Evolutionary conservation across 73 alveolate genomes (phyloP).

Genomic region (Paramecium pentaurelia): DNA sequence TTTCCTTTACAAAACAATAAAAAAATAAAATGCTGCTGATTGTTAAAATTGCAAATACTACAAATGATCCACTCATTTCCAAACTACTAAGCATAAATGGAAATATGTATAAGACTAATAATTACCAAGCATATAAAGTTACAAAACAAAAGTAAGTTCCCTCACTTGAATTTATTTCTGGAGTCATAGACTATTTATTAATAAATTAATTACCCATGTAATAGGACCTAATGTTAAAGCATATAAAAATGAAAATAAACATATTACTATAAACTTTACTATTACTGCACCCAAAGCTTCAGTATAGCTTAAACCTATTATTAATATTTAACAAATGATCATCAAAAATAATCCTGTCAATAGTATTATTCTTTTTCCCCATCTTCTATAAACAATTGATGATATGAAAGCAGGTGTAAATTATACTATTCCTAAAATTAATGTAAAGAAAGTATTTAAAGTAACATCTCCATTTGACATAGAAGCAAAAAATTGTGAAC

Average conservation of each 20-base stretch:
- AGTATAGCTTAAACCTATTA: neutral
- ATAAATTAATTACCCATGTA: neutral
- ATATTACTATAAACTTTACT: neutral
- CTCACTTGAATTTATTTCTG: conserved; percentile 25
- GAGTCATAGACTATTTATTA: neutral
- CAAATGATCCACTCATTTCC: neutral
- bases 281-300: neutral
- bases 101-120: neutral
- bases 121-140: neutral
- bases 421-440: neutral
- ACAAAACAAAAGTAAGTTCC: conserved; percentile 26
- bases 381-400: neutral
- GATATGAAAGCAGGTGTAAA: neutral
- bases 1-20: neutral
- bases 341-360: neutral
- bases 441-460: neutral
- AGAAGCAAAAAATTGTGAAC: neutral
- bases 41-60: neutral
- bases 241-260: neutral
- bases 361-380: neutral
- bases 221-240: neutral
- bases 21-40: neutral
- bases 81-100: neutral
- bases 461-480: conserved; percentile 12
- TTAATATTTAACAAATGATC: neutral